Base-by-base conservation (phyloP, 768 basidiomycete genomes). In the Lactifluus pinguis region DNA sequence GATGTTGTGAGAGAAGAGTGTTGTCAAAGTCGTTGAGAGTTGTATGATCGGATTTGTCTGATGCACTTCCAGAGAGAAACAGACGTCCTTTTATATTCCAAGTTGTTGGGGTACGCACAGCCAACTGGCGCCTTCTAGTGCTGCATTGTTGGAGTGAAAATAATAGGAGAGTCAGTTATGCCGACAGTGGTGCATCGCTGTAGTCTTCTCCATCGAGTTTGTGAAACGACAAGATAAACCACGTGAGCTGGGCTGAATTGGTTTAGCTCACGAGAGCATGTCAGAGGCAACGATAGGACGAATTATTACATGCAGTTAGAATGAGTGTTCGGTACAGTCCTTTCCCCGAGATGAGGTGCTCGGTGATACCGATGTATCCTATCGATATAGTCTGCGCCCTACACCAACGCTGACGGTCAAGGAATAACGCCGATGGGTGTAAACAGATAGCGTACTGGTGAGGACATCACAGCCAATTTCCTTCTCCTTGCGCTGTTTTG, bases 301-400 rank as follows among this genome's bases (percentile, higher is more conserved):
- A 38, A 53, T 6, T 25, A 25, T 25, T 52, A 45, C 57, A 63
- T 60, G 41, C 29, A 25, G 38, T 44, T 68, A 91, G 77, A 95
- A 95, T 11, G 79, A 76, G 68, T 93, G 85, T 72, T 95, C 93
- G 17, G 93, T 95, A 19, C 92, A 95, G 70, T 92, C 92, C 69
- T 85, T 83, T 32, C 93, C 93, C 61, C 85, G 73, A 15, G 89
- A 81, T 9, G 86, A 89, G 4, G 92, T 94, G 67, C 87, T 89
- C 34, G 92, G 92, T 11, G 91, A 93, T 76, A 73, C 95, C 92
- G 59, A 93, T 83, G 72, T 2, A 25, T 25, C 25, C 25, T 25
- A 25, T 25, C 25, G 25, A 25, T 25, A 25, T 95, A 95, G 69
- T 87, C 89, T 25, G 92, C 92, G 39, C 93, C 88, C 87, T 90